A percentile compares a stretch with the other conserved stretches of the same genome.
phyloP scores from a whole-genome alignment of 345 rosid genomes.

The Pistacia atlantica region DNA sequence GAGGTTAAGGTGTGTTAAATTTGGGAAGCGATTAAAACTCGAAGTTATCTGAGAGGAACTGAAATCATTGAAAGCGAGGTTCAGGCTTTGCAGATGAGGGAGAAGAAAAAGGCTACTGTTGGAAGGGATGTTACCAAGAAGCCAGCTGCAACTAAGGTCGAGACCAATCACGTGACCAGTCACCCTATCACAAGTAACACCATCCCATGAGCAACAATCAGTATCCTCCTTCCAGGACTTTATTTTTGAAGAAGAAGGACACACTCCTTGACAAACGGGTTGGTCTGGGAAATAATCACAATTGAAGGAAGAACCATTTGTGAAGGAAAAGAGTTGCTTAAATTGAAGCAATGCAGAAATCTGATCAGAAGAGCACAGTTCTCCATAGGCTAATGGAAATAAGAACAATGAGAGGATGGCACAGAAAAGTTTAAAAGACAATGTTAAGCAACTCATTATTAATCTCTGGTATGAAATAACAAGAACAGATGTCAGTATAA shows the following conservation, averaged over 20 bases:
- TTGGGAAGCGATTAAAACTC: not conserved
- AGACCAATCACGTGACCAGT: slow-evolving; percentile 31
- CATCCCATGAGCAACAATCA: slow-evolving; percentile 39
- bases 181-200: slow-evolving; percentile 23
- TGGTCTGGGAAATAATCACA: too few relatives aligned
- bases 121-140: slow-evolving; percentile 23
- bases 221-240: slow-evolving; percentile 21
- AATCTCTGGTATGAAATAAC: too few relatives aligned
- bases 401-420: not conserved
- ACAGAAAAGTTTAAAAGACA: not conserved
- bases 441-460: too few relatives aligned
- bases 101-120: slow-evolving; percentile 1
- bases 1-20: slow-evolving; percentile 16
- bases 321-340: not conserved
- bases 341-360: slow-evolving; percentile 10
- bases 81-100: too few relatives aligned
- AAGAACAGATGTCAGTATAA: too few relatives aligned
- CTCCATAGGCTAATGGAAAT: not conserved
- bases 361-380: not conserved
- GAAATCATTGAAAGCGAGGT: slow-evolving; percentile 14
- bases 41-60: not conserved
- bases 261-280: too few relatives aligned
- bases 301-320: too few relatives aligned
- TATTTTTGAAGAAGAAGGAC: not conserved
- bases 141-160: slow-evolving; percentile 15